Evolutionary conservation across 768 basidiomycete genomes (phyloP).

Genomic region (Panaeolus papilionaceus): DNA sequence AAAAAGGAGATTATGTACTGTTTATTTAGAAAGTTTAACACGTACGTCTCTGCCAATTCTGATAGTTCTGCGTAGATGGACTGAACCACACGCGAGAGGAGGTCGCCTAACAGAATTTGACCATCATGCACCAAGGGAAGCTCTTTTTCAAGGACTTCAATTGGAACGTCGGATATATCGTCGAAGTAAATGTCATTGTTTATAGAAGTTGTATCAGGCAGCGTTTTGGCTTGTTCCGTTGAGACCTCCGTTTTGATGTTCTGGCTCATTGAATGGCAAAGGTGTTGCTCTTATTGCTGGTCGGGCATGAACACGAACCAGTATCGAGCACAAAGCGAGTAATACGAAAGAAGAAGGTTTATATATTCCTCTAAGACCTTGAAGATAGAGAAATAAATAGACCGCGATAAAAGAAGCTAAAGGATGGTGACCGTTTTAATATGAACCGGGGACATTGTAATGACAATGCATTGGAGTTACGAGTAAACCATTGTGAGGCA

Average conservation of each 20-base stretch:
- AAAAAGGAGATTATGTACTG: constrained; percentile 18
- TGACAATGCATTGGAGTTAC: constrained; percentile 2
- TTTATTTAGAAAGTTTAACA: constrained; percentile 18
- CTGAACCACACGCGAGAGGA: constrained; percentile 79
- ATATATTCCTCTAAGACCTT: neutral
- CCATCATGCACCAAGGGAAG: constrained; percentile 77
- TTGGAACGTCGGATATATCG: constrained; percentile 36
- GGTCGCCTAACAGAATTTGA: constrained; percentile 73
- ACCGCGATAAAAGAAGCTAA: neutral
- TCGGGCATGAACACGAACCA: constrained; percentile 12
- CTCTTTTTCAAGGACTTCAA: constrained; percentile 73
- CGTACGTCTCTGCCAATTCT: constrained; percentile 88
- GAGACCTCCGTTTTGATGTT: neutral
- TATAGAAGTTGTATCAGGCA: constrained; percentile 18
- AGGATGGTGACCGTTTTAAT: neutral
- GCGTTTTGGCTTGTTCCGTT: constrained; percentile 6
- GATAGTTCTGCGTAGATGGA: constrained; percentile 83
- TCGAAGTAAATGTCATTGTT: constrained; percentile 35
- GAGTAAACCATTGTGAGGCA: neutral
- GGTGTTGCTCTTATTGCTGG: neutral
- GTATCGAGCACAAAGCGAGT: neutral
- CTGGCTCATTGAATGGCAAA: constrained; percentile 8
- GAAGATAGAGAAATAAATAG: neutral
- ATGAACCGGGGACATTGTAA: constrained; percentile 4
- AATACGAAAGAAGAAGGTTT: neutral